Evolutionary conservation across 140 eudicot genomes (phyloP).

Genomic region (Oenanthe javanica): DNA sequence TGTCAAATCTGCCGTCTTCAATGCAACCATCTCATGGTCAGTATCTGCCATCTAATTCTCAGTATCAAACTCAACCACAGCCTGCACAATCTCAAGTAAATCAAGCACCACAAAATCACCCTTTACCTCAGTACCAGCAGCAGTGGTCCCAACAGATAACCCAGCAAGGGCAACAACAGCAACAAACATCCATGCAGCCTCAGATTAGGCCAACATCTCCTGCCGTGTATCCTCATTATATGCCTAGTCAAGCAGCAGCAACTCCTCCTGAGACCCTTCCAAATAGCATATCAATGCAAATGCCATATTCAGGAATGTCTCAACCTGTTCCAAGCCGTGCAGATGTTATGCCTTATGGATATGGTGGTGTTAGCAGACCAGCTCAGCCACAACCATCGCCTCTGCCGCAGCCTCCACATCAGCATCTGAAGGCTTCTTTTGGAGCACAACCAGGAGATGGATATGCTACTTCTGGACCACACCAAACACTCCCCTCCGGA

Average conservation of each 20-base stretch:
- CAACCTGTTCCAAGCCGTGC: constrained; percentile 50
- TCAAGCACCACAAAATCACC: constrained; percentile 36
- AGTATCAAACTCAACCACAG: constrained; percentile 36
- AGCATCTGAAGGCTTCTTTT: constrained; percentile 56
- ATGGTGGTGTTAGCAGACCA: constrained; percentile 51
- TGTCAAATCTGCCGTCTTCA: constrained; percentile 30
- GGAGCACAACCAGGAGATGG: constrained; percentile 64
- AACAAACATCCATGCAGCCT: constrained; percentile 26
- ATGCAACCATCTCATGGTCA: constrained; percentile 46
- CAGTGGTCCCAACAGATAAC: constrained; percentile 55
- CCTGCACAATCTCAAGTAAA: constrained; percentile 38
- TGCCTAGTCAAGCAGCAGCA: constrained; percentile 32
- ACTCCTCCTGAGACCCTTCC: constrained; percentile 37
- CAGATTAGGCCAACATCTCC: constrained; percentile 33
- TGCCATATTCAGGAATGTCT: constrained; percentile 38
- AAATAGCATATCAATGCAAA: constrained; percentile 51
- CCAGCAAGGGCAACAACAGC: constrained; percentile 31
- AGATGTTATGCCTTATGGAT: constrained; percentile 34
- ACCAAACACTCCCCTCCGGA: constrained; percentile 37
- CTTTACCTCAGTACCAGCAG: constrained; percentile 49
- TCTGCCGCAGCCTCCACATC: constrained; percentile 55
- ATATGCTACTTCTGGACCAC: constrained; percentile 46
- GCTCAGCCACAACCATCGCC: constrained; percentile 32
- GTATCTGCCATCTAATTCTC: constrained; percentile 45
- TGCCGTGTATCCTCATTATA: constrained; percentile 27